Base-by-base conservation (phyloP, 1,284 basidiomycete genomes). In the Papiliotrema nemorosa region DNA sequence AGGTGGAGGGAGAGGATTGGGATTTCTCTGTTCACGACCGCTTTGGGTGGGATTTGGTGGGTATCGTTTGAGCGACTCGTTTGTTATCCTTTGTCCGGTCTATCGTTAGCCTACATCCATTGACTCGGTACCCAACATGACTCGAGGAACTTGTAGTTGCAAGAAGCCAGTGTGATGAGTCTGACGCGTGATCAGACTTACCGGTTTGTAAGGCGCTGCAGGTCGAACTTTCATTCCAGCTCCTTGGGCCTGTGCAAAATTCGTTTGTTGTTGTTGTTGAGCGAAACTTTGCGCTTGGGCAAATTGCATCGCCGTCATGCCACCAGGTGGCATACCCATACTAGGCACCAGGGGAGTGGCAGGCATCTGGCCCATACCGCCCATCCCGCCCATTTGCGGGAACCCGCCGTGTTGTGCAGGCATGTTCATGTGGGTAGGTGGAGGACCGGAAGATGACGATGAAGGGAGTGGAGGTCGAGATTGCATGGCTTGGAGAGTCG, bases 391-490 rank as follows among this genome's bases (percentile, higher is more conserved):
- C 10, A 10, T 10, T n/a, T 34, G 31, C 31, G 31, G 10, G 10
- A 10, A n/a, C 10, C 10, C 31, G 9, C 9, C 10, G 31, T 34
- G 31, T n/a, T 9, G 31, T 34, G 31, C 10, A 34, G n/a, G 31
- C 24, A 25, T 47, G 53, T 51, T 34, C 53, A 59, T 57, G 36
- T 57, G 6, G 59, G 20, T 53, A 44, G 33, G 42, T 10, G 29
- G 29, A 7, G 29, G 29, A 31, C 7, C 29, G 14, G 29, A 31
- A 31, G 7, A 7, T 14, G 29, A 31, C 9, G 29, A 31, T 31
- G 29, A 31, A 31, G 29, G 14, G 7, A 20, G 35, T 37, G 35
- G 35, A 37, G 35, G 35, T 37, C 18, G 35, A 37, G 9, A 7
- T 18, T n/a, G 36, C 18, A 38, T 6, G 13, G 21, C 22, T 24